Base-by-base conservation (phyloP, 352 stramenopile species). In the Pythium folliculosum region DNA sequence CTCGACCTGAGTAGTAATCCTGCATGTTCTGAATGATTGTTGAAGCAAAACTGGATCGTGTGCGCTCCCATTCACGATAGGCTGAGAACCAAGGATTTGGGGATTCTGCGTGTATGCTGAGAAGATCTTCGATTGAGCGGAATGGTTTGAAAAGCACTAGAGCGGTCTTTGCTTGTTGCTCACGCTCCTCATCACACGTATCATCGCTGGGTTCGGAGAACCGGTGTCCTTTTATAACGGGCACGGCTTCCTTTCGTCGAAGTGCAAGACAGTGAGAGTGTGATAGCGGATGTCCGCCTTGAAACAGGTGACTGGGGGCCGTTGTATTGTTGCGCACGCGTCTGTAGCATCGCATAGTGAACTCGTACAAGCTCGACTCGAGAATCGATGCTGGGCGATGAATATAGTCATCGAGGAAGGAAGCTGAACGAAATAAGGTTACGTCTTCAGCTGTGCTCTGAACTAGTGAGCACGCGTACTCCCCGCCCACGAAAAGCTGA, bases 21-120 rank as follows among this genome's bases (percentile, higher is more conserved):
- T 68, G n/a, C 52, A 68, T 68, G 43, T 68, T 68, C n/a, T 2
- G 1, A 51, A 68, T 68, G 52, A 68, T 56, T 22, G 2, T 48
- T 35, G 32, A 22, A 1, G 32, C 27, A 44, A 23, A 43, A 1
- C 13, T 3, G 13, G 27, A 27, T 44, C 50, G 4, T 2, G 17
- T 57, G 14, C 7, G 2, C 23, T 50, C 44, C 44, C 44, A 50
- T 14, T 25, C 19, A 3, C 14, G 3, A n/a, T 30, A 50, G 2
- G 44, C 44, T 0, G 8, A 5, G 44, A 30, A 12, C 44, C 44
- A 50, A 5, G 44, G 8, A n/a, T 50, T 50, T 27, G 23, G 19
- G n/a, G 2, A 8, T 5, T 0, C 19, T 27, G 23, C 44, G 19
- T 23, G 8, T 27, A 6, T n/a, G 21, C 44, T n/a, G 44, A 50